These are phyloP conservation scores for Ustilago loliicola DNA, from an alignment of 1,284 basidiomycete species.

Conservation along the genomic window DNA sequence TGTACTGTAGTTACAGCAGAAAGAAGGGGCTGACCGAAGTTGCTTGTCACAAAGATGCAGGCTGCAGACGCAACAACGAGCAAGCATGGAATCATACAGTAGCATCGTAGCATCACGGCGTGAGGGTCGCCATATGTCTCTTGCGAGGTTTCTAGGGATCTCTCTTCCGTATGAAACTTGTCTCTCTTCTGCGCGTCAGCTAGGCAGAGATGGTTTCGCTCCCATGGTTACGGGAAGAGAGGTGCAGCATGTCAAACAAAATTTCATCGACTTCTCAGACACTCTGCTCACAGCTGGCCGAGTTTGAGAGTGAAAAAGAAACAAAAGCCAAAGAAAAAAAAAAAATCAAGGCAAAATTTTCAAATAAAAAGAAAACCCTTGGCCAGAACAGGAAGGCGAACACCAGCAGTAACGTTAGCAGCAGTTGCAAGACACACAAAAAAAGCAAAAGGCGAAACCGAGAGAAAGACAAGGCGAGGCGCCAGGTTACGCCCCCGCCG, in stretches of 20 bases:
- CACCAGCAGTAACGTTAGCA: not conserved
- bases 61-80: too few relatives aligned
- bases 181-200: not conserved
- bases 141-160: not conserved
- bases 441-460: too few relatives aligned
- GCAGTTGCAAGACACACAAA: not conserved
- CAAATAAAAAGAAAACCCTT: not conserved
- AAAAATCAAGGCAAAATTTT: not conserved
- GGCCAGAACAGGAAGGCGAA: not conserved
- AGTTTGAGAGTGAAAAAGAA: not conserved
- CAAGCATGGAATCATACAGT: too few relatives aligned
- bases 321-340: not conserved
- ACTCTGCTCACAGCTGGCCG: not conserved
- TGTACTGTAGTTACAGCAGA: too few relatives aligned
- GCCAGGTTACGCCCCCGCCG: too few relatives aligned
- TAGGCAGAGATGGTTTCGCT: not conserved
- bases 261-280: conserved; percentile 12
- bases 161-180: not conserved
- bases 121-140: not conserved
- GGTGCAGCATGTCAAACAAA: conserved; percentile 13
- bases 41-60: too few relatives aligned
- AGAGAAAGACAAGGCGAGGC: too few relatives aligned
- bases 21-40: too few relatives aligned
- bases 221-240: not conserved
- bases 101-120: not conserved